phyloP scores from a whole-genome alignment of 345 rosid species.

The Ricinus communis region DNA sequence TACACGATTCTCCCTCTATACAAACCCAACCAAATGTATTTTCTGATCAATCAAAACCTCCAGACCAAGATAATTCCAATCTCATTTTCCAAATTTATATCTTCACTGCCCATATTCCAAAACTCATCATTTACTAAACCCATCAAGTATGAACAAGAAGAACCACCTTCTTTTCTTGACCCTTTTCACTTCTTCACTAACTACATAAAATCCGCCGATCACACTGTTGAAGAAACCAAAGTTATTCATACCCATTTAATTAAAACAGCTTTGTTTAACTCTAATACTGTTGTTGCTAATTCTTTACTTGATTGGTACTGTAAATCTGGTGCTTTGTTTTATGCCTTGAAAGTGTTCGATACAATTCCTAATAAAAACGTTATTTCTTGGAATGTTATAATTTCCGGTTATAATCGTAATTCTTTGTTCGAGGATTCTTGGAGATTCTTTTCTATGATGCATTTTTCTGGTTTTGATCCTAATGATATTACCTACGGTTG shows the following conservation, averaged over 20 bases:
- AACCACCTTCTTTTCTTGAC: constrained; percentile 25
- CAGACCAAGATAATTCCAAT: constrained; percentile 20
- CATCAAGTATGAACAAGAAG: constrained; percentile 11
- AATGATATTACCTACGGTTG: constrained; percentile 62
- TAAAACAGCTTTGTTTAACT: constrained; percentile 31
- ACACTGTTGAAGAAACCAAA: constrained; percentile 37
- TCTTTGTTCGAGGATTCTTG: constrained; percentile 41
- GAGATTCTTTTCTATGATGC: constrained; percentile 53
- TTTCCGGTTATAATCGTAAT: constrained; percentile 50
- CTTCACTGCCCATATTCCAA: constrained; percentile 32
- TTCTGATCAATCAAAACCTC: constrained; percentile 29
- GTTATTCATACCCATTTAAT: constrained; percentile 47
- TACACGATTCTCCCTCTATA: neutral
- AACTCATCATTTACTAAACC: constrained; percentile 16
- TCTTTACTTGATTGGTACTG: constrained; percentile 50
- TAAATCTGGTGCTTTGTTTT: constrained; percentile 39
- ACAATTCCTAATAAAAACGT: constrained; percentile 50
- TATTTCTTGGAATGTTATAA: constrained; percentile 63
- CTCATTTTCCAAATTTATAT: constrained; percentile 22
- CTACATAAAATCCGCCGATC: constrained; percentile 31
- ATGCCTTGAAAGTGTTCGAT: constrained; percentile 68
- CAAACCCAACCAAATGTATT: constrained; percentile 31
- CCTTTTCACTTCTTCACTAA: constrained; percentile 44
- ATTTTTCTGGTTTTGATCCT: constrained; percentile 41
- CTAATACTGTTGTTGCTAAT: constrained; percentile 40